phyloP scores from a whole-genome alignment of 306 rosid genomes.

The Castanea crenata region DNA sequence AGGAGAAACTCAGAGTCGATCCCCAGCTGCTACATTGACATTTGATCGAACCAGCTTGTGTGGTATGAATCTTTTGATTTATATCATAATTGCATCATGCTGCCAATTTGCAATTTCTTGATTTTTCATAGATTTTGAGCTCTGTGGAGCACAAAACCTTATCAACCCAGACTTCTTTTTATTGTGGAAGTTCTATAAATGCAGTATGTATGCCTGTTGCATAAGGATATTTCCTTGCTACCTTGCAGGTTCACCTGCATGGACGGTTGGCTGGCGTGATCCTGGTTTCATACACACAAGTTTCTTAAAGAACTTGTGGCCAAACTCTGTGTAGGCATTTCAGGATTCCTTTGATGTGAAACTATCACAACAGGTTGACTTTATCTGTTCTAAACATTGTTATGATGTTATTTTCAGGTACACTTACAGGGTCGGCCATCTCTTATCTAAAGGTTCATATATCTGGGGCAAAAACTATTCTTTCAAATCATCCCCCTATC shows the following conservation, averaged over 20 bases:
- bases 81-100: neutral
- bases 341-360: neutral
- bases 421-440: conserved; percentile 60
- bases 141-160: neutral
- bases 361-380: neutral
- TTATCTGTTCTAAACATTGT: conserved; percentile 7
- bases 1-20: conserved; percentile 30
- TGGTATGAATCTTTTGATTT: conserved; percentile 45
- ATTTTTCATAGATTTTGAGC: neutral
- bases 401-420: conserved; percentile 40
- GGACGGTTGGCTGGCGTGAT: conserved; percentile 92
- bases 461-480: conserved; percentile 63
- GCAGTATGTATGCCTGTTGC: conserved; percentile 2
- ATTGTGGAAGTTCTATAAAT: neutral
- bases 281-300: conserved; percentile 94
- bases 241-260: conserved; percentile 74
- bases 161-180: neutral
- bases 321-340: conserved; percentile 56
- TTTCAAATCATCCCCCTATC: conserved; percentile 91
- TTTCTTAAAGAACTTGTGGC: conserved; percentile 76
- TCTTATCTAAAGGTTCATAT: conserved; percentile 28
- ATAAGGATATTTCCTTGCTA: conserved; percentile 20
- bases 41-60: conserved; percentile 70
- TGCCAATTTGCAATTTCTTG: neutral
- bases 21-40: conserved; percentile 87